Evolutionary conservation across 257 asterid species (phyloP), one percentile per base, ranked within the genome.

Genomic region (Nicotiana knightiana): DNA sequence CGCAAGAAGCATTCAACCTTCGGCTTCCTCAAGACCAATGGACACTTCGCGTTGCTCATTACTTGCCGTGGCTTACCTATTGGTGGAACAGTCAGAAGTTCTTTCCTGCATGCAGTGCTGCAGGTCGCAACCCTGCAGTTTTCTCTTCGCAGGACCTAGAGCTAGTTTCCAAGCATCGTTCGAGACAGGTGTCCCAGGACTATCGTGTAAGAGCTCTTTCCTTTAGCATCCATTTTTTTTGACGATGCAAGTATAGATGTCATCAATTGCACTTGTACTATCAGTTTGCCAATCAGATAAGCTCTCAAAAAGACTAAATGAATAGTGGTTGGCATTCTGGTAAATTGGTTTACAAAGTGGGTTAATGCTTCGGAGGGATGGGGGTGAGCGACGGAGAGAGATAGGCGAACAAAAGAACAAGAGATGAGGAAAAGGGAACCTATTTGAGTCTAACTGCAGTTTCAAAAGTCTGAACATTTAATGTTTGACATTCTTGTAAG

Each of bases 51-150:
- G 91, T 96, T 76, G 88, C 93, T 85, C 97, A 93, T 82, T 81
- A 93, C 83, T 10, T 85, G 55, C 97, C 99, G 5, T 94, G 97
- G 98, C 94, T 96, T 82, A 90, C 90, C 67, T 87, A 92, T 86
- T 96, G 93, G 99, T 96, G 99, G 98, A 94, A 91, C 90, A 90
- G 95, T 70, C 99, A 93, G 83, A 93, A 91, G 33, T 73, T 89
- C 3, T 94, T 96, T 88, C 95, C 97, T 15, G 32, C 75, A 59
- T 46, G 54, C 1, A 81, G 91, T 82, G 88, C 87, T 67, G 54
- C 91, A 37, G 85, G 83, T 85, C 24, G 11, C 58, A 84, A 77
- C 84, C 91, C 86, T 35, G 73, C 51, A 1, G 5, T 89, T 61
- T 61, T 88, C n/a, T 87, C 97, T 51, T 81, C 61, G 33, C 92